Base-by-base conservation (phyloP, 2,329 filamentous ascomycete genomes). In the Truncatella angustata region DNA sequence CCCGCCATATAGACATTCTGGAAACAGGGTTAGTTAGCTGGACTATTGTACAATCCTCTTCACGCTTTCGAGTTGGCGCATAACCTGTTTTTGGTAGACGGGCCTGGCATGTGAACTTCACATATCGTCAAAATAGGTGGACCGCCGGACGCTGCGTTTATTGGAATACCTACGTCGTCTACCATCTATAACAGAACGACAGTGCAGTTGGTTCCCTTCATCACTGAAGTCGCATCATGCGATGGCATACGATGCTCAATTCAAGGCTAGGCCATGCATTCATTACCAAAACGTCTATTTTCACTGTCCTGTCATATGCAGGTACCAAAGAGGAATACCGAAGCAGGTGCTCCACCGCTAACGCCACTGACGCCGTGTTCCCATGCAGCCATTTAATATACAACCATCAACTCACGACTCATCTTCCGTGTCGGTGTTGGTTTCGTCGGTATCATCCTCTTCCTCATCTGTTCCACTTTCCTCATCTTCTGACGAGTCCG, bases 381-480 rank as follows among this genome's bases (percentile, higher is more conserved):
- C 34, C 37, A 50, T 51, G 49, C 40, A 34, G 39, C 39, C 35
- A 42, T 24, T 11, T 35, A 40, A 40, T 40, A 21, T 40, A 50
- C 37, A 43, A 40, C 36, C 20, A n/a, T 21, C 16, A 24, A 7
- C 10, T 30, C 37, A 80, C 64, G 78, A 76, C 67, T 84, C 80
- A 26, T 82, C 78, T 64, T 88, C 85, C 2, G 85, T 88, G 59
- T 86, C 82, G 11, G 83, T 86, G 64, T 88, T 85, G 12, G 85
- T 88, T 56, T 80, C 85, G 63, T 84, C 87, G 32, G 84, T 85
- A 66, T 85, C 82, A 26, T 80, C 78, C 11, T 77, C 82, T 63
- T 88, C 85, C 54, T 87, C 86, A 55, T 95, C 90, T 14, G 87
- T 91, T 57, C 90, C 87, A 57, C 90, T 95, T 74, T 95, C 91